phyloP scores from a whole-genome alignment of 108 stramenopile genomes.

The Mediolabrus comicus region DNA sequence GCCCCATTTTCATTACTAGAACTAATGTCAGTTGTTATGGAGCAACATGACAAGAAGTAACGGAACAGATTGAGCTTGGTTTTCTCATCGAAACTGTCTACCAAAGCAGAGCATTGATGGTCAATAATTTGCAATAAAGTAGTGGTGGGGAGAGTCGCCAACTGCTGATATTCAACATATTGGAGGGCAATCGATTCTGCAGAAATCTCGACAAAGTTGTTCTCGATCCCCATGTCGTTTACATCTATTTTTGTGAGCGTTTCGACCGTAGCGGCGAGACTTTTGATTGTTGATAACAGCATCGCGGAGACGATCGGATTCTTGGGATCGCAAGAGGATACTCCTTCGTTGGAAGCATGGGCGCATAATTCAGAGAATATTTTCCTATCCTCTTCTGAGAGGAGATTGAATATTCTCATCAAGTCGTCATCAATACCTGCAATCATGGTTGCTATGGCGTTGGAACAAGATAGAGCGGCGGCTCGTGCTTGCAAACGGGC shows the following conservation, averaged over 20 bases:
- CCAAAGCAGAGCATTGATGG: neutral
- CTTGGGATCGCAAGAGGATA: slow-evolving; percentile 1
- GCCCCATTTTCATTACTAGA: neutral
- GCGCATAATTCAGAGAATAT: slow-evolving; percentile 1
- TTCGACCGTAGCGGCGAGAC: neutral
- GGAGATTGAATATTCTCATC: neutral
- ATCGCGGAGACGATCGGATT: neutral
- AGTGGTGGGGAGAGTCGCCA: neutral
- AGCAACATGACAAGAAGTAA: neutral
- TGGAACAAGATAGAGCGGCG: neutral
- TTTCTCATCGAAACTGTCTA: neutral
- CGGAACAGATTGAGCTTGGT: neutral
- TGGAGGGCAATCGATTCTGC: neutral
- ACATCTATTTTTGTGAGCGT: neutral
- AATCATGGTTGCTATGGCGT: neutral
- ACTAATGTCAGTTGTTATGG: neutral
- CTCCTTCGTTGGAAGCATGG: neutral
- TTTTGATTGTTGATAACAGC: neutral
- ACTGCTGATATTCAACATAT: neutral
- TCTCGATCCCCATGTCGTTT: neutral
- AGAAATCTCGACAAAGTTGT: neutral
- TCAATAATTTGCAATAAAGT: neutral
- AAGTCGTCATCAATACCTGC: slow-evolving; percentile 1
- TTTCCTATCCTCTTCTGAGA: neutral
- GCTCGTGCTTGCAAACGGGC: too few species aligned